Conservation (phyloP, 352 stramenopile genomes). For the Pythium rishiriense region DNA sequence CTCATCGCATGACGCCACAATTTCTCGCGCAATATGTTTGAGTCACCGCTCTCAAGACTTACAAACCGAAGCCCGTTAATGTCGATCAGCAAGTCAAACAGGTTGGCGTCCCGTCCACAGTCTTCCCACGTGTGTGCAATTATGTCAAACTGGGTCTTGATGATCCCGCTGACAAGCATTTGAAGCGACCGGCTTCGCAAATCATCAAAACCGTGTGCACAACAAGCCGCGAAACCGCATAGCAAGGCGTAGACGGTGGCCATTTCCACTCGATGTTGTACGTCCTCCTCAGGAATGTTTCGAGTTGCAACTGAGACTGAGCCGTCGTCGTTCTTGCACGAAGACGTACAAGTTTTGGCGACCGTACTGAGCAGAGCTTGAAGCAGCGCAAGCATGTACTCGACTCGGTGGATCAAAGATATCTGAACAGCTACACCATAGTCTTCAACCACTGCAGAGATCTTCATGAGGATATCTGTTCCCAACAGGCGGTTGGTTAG, state of each 20-base stretch:
- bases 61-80: slow-evolving; percentile 28
- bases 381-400: slow-evolving; percentile 45
- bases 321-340: slow-evolving; percentile 12
- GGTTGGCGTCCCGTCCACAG: slow-evolving; percentile 26
- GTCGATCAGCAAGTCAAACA: slow-evolving; percentile 32
- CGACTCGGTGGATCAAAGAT: slow-evolving; percentile 41
- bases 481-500: slow-evolving; percentile 28
- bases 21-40: slow-evolving; percentile 25
- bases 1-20: slow-evolving; percentile 17
- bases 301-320: background rate
- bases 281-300: slow-evolving; percentile 16
- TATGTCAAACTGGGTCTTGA: slow-evolving; percentile 30
- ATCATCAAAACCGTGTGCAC: background rate
- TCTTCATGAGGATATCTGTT: slow-evolving; percentile 29
- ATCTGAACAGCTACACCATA: slow-evolving; percentile 32
- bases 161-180: slow-evolving; percentile 28
- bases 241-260: slow-evolving; percentile 48
- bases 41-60: slow-evolving; percentile 24
- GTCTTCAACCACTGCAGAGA: slow-evolving; percentile 30
- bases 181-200: slow-evolving; percentile 18
- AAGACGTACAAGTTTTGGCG: slow-evolving; percentile 13
- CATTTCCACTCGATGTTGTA: slow-evolving; percentile 51
- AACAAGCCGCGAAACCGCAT: slow-evolving; percentile 38
- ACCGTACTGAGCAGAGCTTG: slow-evolving; percentile 39
- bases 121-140: slow-evolving; percentile 31